Evolutionary conservation across 2,329 filamentous ascomycete species (phyloP).

Genomic region (Sclerotinia minor): DNA sequence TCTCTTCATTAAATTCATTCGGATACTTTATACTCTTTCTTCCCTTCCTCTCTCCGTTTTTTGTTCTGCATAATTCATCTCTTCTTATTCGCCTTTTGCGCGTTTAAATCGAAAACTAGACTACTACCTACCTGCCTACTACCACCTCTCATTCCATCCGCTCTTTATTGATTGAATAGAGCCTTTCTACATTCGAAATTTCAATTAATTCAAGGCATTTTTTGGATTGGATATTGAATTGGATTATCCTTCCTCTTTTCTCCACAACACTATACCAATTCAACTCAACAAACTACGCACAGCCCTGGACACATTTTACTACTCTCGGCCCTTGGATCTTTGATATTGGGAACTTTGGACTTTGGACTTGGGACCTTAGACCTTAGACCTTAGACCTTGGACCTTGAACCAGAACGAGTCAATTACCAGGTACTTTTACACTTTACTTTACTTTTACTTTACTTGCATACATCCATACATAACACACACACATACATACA

Average conservation of each 20-base stretch:
- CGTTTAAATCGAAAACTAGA: background rate
- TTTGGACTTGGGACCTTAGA: too few species aligned
- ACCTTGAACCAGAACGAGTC: too few species aligned
- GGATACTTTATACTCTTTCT: background rate
- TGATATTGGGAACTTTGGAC: too few species aligned
- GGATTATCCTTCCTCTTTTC: background rate
- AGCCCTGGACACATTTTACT: background rate
- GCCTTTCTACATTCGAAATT: background rate
- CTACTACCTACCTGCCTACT: too few species aligned
- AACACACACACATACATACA: too few species aligned
- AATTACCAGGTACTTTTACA: too few species aligned
- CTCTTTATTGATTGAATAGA: background rate
- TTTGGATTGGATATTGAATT: background rate
- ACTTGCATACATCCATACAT: too few species aligned
- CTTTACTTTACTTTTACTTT: too few species aligned
- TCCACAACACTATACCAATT: background rate
- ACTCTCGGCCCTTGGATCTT: too few species aligned
- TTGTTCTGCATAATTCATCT: background rate
- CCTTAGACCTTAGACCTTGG: too few species aligned
- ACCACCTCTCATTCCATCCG: background rate
- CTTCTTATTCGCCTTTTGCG: background rate
- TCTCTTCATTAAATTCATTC: too few species aligned
- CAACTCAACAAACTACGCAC: background rate
- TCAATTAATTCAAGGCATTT: conserved; percentile 1
- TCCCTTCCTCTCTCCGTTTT: background rate